Conservation (phyloP, 305 asterid genomes). For the Fraxinus nigra region DNA sequence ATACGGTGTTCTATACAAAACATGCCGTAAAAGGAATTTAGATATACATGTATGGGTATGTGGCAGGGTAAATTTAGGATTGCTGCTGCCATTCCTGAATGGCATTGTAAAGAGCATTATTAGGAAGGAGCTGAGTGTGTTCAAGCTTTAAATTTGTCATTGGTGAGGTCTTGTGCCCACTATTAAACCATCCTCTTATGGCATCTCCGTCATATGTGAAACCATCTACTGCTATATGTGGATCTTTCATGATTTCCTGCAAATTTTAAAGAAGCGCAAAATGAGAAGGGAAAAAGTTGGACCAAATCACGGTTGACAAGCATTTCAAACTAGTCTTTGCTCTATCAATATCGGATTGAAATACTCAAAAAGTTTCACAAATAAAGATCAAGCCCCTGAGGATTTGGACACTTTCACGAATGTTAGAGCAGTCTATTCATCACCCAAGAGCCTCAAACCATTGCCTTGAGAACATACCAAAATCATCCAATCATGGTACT, state of each 20-base stretch:
- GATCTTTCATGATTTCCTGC: conserved; percentile 95
- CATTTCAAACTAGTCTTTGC: not conserved
- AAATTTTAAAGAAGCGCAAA: conserved; percentile 7
- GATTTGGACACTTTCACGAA: not conserved
- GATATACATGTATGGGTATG: not conserved
- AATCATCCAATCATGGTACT: not conserved
- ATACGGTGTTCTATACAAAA: not conserved
- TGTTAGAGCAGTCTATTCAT: not conserved
- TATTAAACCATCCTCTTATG: conserved; percentile 79
- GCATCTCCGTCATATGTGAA: conserved; percentile 93
- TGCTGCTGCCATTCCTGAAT: conserved; percentile 90
- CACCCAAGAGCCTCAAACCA: not conserved
- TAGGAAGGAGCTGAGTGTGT: conserved; percentile 74
- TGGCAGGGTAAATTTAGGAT: conserved; percentile 22
- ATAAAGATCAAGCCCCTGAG: not conserved
- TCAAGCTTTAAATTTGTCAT: conserved; percentile 89
- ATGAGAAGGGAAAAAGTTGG: not conserved
- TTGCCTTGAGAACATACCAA: not conserved
- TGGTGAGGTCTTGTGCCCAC: conserved; percentile 88
- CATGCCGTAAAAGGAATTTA: not conserved
- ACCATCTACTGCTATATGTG: conserved; percentile 88
- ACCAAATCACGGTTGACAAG: not conserved
- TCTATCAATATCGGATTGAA: not conserved
- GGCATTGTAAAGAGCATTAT: conserved; percentile 81
- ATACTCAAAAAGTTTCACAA: not conserved